Evolutionary conservation across 1,284 basidiomycete genomes (phyloP), one percentile per base, ranked within the genome.

Genomic region (Pterulicium gracile): DNA sequence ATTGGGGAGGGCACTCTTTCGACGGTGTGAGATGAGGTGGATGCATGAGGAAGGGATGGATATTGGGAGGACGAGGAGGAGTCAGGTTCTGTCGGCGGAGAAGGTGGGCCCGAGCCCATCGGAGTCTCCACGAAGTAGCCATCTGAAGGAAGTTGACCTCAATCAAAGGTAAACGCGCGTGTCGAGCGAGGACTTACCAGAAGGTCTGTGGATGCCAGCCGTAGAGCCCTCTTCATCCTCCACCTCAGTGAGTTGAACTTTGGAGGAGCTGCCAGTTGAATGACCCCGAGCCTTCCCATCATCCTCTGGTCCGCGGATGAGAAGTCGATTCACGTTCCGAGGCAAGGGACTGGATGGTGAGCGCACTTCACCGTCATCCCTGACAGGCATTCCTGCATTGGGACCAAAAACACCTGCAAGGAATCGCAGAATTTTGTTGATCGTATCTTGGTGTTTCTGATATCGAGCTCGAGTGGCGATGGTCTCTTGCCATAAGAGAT

Each of bases 401-500:
- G 70, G 73, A 2, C 92, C 92, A 65, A 98, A 98, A 1, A 97
- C 85, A 21, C 91, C 83, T 15, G 92, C 93, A 44, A 98, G 67
- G 65, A 98, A 98, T 50, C 91, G 86, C 51, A 98, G 73, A 52
- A 98, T 97, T 49, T 90, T 75, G 59, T 96, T 93, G 59, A 98
- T 93, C n/a, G 92, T 97, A 61, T 98, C 94, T 57, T 96, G 88
- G 55, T 96, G 92, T 57, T 89, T 90, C 57, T 90, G 82, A 57
- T 93, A 83, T 49, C 84, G 76, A 54, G 86, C 79, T 5, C 88
- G 68, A 2, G 88, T 80, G 32, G 82, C 73, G 53, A 93, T 68
- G 0, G 91, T 85, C 58, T 98, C 93, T 58, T 92, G 82, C 94
- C 95, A 98, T 3, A 98, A 65, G 34, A 85, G 71, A 55, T 93